Evolutionary conservation across 306 rosid genomes (phyloP).

Genomic region (Cicer arietinum): DNA sequence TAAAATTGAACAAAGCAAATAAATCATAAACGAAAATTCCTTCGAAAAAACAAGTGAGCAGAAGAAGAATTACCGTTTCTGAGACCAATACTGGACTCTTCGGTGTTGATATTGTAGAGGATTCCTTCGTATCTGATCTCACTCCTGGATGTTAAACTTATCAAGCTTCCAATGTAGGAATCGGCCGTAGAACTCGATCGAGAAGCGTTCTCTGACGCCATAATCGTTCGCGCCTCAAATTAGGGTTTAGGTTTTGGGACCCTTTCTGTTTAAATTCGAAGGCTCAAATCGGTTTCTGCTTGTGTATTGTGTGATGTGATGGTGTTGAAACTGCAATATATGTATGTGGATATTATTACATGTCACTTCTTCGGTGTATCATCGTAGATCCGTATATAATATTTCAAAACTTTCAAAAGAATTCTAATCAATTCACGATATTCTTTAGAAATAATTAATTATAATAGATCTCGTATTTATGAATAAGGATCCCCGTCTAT

Average conservation of each 20-base stretch:
- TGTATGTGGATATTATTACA: no score
- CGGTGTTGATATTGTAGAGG: slow-evolving; percentile 74
- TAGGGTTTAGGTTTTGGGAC: slow-evolving; percentile 62
- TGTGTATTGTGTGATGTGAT: no score
- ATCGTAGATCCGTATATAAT: no score
- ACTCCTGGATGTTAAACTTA: slow-evolving; percentile 81
- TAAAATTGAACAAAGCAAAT: slow-evolving; percentile 18
- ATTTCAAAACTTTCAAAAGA: no score
- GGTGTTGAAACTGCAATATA: no score
- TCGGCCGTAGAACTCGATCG: slow-evolving; percentile 79
- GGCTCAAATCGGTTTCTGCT: slow-evolving; percentile 40
- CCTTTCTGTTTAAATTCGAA: neutral
- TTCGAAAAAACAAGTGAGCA: neutral
- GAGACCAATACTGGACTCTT: slow-evolving; percentile 84
- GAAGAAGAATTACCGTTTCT: slow-evolving; percentile 55
- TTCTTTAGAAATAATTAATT: no score
- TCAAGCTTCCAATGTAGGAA: slow-evolving; percentile 79
- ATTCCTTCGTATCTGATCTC: slow-evolving; percentile 87
- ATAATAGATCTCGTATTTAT: no score
- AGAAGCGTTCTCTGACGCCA: slow-evolving; percentile 69
- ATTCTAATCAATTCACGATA: no score
- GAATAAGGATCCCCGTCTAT: no score
- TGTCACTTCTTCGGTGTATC: no score
- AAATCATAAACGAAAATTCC: neutral
- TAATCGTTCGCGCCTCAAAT: slow-evolving; percentile 37